Base-by-base conservation (phyloP, 108 stramenopile genomes). In the Parietichytrium sp. region DNA sequence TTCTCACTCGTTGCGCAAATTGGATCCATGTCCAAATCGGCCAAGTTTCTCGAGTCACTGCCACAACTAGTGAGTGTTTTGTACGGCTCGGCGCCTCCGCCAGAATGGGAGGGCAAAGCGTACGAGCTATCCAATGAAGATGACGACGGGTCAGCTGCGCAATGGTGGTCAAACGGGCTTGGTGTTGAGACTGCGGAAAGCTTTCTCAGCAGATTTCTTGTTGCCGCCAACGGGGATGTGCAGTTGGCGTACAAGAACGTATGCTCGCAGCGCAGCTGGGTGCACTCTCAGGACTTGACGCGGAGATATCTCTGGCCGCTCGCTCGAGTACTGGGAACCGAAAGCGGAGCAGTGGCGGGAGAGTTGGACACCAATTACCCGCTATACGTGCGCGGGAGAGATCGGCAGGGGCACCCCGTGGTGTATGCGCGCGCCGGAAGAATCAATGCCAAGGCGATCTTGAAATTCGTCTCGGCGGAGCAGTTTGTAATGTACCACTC, bases 351-450 rank as follows among this genome's bases (percentile, higher is more conserved):
- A n/a, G n/a, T n/a, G n/a, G n/a, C n/a, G 15, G n/a, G 42, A 6
- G 36, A 45, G 15, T 16, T 72, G 15, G 38, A 72, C 42, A 42
- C 36, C 15, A 33, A 42, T 6, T 72, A 72, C 20, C 61, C 61
- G 29, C 61, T 72, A 7, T 72, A 33, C 20, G 45, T 72, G 10
- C 61, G 61, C 20, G 61, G 61, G 23, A 72, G 38, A 6, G 61
- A 72, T 25, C 61, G 61, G 38, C 45, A 72, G 36, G 61, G 61
- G 25, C 61, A 72, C 42, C 61, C 61, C 6, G 61, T 72, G 33
- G 38, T 72, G n/a, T 72, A 72, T 25, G 61, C 61, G 6, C 18
- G 25, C 23, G 25, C 18, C 38, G 33, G 61, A 8, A 6, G 42
- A 13, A n/a, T 72, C 33, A 72, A 72, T 42, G 3, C 45, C 13